These are phyloP conservation scores for Prillingera fragicola DNA, from an alignment of 1,284 basidiomycete genomes.

Conservation along the genomic window DNA sequence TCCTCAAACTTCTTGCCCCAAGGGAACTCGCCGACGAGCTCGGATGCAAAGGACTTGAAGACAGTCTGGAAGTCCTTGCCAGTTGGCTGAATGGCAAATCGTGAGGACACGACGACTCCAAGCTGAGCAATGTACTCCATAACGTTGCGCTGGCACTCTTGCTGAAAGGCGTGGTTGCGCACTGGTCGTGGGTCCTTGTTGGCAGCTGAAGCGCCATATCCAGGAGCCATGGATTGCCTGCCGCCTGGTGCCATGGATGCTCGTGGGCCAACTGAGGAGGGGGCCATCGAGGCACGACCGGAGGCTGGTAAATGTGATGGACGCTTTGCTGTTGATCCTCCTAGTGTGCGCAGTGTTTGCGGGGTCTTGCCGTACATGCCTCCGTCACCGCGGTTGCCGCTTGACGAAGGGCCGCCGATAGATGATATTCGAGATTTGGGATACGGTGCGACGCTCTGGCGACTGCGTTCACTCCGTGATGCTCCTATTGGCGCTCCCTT, in stretches of 20 bases:
- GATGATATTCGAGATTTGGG: too few species aligned
- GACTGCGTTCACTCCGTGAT: too few species aligned
- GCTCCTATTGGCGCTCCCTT: slow-evolving; percentile 3
- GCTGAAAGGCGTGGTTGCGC: slow-evolving; percentile 64
- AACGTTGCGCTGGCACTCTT: slow-evolving; percentile 68
- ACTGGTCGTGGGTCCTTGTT: slow-evolving; percentile 69
- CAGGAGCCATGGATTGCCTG: slow-evolving; percentile 42
- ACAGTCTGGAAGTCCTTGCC: slow-evolving; percentile 75
- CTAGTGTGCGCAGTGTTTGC: slow-evolving; percentile 50
- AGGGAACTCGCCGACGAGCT: slow-evolving; percentile 60
- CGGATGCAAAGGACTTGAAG: slow-evolving; percentile 65
- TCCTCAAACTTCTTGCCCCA: slow-evolving; percentile 65
- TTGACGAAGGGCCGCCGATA: too few species aligned
- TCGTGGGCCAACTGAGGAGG: slow-evolving; percentile 53
- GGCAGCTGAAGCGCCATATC: slow-evolving; percentile 50
- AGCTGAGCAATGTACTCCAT: slow-evolving; percentile 59
- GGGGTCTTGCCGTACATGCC: slow-evolving; percentile 64
- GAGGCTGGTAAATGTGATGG: slow-evolving; percentile 47
- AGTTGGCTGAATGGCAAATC: slow-evolving; percentile 65
- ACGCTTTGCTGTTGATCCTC: background rate
- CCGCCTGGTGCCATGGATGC: slow-evolving; percentile 54
- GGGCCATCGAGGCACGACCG: slow-evolving; percentile 61
- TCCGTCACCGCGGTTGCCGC: slow-evolving; percentile 53
- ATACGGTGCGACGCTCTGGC: too few species aligned
- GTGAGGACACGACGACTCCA: slow-evolving; percentile 57